phyloP scores from a whole-genome alignment of 345 rosid species.

The Citrus cavaleriei region DNA sequence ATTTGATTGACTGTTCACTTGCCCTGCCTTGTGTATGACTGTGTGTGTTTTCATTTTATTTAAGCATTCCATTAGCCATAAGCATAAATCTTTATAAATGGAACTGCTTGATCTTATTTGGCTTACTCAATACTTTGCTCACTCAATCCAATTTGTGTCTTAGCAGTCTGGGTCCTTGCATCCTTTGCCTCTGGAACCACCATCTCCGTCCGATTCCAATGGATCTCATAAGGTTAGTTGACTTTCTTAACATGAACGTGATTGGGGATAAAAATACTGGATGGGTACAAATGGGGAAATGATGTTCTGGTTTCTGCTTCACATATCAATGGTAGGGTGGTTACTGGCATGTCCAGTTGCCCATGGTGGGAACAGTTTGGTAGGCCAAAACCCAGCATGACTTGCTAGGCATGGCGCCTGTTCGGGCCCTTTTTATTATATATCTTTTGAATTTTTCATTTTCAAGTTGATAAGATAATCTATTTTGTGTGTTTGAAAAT shows the following conservation, averaged over 20 bases:
- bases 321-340: not conserved
- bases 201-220: slow-evolving; percentile 33
- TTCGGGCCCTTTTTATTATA: not conserved
- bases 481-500: not conserved
- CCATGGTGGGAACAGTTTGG: not conserved
- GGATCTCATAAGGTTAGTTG: slow-evolving; percentile 50
- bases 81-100: not conserved
- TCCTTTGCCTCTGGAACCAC: slow-evolving; percentile 39
- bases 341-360: not conserved
- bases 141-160: slow-evolving; percentile 16
- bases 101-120: not conserved
- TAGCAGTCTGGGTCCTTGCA: slow-evolving; percentile 51
- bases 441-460: not conserved
- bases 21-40: not conserved
- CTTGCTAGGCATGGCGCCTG: not conserved
- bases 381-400: not conserved
- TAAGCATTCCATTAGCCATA: not conserved
- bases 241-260: not conserved
- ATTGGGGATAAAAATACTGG: not conserved
- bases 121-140: slow-evolving; percentile 1
- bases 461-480: not conserved
- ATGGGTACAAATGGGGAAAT: not conserved
- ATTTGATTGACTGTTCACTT: not conserved
- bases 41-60: not conserved
- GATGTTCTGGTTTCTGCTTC: not conserved